These are phyloP conservation scores for Bothriochloa decipiens DNA, from an alignment of 176 grass and related monocot species.

Conservation along the genomic window DNA sequence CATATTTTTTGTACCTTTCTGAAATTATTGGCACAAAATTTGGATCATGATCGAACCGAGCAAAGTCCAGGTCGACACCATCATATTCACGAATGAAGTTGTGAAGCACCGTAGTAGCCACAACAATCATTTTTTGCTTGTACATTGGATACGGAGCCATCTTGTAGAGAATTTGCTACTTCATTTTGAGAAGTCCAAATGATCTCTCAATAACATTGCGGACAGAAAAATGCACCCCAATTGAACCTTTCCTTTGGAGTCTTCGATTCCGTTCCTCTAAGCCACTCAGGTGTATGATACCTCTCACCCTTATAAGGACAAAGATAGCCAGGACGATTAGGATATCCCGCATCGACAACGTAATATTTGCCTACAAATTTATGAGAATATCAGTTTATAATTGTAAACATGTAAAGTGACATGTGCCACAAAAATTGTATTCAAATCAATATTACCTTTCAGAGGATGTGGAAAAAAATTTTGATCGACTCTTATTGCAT, in stretches of 20 bases:
- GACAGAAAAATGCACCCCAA: background rate
- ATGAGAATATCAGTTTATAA: background rate
- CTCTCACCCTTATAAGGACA: background rate
- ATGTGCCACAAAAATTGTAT: background rate
- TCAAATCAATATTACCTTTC: background rate
- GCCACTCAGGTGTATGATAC: background rate
- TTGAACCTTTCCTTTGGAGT: background rate
- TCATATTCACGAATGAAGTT: background rate
- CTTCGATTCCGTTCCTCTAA: background rate
- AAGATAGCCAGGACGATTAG: background rate
- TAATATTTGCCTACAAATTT: background rate
- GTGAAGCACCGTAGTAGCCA: background rate
- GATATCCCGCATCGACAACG: background rate
- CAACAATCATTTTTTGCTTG: conserved; percentile 6
- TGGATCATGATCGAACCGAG: too few relatives aligned
- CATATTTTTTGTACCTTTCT: too few relatives aligned
- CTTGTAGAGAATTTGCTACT: background rate
- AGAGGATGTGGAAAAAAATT: background rate
- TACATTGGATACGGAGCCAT: background rate
- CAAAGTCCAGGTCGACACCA: too few relatives aligned
- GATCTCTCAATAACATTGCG: background rate
- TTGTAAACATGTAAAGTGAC: background rate
- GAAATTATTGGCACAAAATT: too few relatives aligned
- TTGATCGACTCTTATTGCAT: background rate
- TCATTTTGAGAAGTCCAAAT: too few relatives aligned